Evolutionary conservation across 192 early-diverging fungal species (phyloP).

Genomic region (Spinellus fusiger): DNA sequence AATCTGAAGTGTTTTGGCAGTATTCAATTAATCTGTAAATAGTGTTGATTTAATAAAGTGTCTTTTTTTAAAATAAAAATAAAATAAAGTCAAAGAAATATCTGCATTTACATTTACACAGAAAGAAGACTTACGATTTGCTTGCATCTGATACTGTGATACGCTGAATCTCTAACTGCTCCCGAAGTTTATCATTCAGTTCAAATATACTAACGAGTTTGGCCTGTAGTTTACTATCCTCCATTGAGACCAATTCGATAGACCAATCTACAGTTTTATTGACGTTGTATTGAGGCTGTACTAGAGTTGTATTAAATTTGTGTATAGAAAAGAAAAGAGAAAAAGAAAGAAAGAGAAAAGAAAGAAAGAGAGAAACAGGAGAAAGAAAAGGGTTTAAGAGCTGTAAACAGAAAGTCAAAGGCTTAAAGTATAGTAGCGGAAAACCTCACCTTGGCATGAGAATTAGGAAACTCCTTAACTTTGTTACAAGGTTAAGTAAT

Average conservation of each 20-base stretch:
- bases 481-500: neutral
- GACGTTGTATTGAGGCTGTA: no score
- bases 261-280: neutral
- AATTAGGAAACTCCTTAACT: no score
- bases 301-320: neutral
- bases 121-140: constrained; percentile 29
- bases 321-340: neutral
- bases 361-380: neutral
- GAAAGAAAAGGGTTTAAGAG: neutral
- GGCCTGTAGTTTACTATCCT: constrained; percentile 52
- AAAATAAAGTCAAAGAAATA: neutral
- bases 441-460: no score
- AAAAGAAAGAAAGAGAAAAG: neutral
- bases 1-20: constrained; percentile 4
- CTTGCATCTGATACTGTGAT: constrained; percentile 71
- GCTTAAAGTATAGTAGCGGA: no score
- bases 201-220: constrained; percentile 69
- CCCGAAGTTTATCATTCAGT: constrained; percentile 65
- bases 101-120: neutral
- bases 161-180: constrained; percentile 72
- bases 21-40: neutral
- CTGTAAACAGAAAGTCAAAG: no score
- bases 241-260: neutral
- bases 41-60: neutral
- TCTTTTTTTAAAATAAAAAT: neutral